phyloP scores from a whole-genome alignment of 352 stramenopile species.

The Globisporangium yorkense region DNA sequence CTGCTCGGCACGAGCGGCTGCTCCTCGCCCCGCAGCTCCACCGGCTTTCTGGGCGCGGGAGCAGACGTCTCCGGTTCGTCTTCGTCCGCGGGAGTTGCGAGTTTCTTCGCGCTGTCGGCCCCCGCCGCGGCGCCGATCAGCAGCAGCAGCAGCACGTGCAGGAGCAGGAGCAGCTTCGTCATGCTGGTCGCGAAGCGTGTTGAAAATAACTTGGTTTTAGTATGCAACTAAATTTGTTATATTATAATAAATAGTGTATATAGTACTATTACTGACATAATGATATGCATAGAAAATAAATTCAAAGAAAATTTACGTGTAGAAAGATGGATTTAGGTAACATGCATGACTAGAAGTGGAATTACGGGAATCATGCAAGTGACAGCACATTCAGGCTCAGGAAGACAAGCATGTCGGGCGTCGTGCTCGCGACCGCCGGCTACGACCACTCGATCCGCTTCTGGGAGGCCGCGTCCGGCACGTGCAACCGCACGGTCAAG shows the following conservation, averaged over 20 bases:
- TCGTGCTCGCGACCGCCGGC: constrained; percentile 95
- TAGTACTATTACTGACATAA: no score
- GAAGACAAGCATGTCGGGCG: constrained; percentile 51
- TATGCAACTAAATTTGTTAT: no score
- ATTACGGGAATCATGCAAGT: neutral
- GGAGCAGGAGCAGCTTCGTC: neutral
- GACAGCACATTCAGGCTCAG: neutral
- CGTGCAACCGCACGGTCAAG: constrained; percentile 94
- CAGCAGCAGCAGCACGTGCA: neutral
- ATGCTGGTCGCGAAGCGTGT: no score
- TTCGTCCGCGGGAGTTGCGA: neutral
- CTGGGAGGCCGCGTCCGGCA: constrained; percentile 95
- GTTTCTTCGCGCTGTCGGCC: constrained; percentile 9
- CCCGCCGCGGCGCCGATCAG: constrained; percentile 9
- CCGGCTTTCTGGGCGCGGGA: no score
- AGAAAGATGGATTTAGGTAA: no score
- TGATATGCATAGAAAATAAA: no score
- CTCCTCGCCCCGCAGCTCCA: neutral
- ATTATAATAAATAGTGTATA: no score
- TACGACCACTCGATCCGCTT: constrained; percentile 99
- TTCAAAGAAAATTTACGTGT: no score
- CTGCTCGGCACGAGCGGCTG: constrained; percentile 20
- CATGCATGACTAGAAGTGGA: no score
- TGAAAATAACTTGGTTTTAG: no score
- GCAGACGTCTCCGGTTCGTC: no score